Evolutionary conservation across 768 basidiomycete genomes (phyloP), one percentile per base, ranked within the genome.

Genomic region (Pulveroboletus sp.): DNA sequence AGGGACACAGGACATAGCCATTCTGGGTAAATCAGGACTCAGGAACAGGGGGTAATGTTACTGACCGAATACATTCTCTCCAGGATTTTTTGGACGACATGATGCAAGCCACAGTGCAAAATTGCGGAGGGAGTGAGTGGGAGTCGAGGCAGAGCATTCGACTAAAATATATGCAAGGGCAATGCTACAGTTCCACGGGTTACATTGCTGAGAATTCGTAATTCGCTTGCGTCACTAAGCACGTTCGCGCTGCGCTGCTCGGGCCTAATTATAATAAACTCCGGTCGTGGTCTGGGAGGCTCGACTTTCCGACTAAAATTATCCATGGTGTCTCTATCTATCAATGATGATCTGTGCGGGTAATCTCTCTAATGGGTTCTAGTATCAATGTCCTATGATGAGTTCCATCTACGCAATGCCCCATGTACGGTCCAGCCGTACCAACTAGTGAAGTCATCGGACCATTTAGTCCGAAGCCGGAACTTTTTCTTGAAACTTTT

Each of bases 41-140:
- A 21, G 17, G 21, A 8, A 9, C n/a, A 9, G 5, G 14, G 21
- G 7, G 20, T 16, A 2, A 44, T 3, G 6, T 52, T n/a, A n/a
- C n/a, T n/a, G n/a, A 72, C 72, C 57, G 60, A 44, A 74, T 65
- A 38, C 72, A 63, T 10, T 72, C 70, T 21, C 29, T 57, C 71
- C 70, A 73, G 5, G 62, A 33, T 59, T 72, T 74, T 58, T 59
- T 61, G 29, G 56, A 35, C 16, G 57, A 14, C 59, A 57, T 55
- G 20, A 21, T 42, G 23, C 7, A 20, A 27, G n/a, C 17, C 34
- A 10, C 35, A 25, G 27, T 16, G n/a, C 4, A 14, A 20, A 10
- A 21, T n/a, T 17, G 33, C 10, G 0, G 27, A 16, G 12, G 16
- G 11, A n/a, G 20, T 10, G 16, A 32, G 37, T 38, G 37, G 21